These are phyloP conservation scores for Stachybotrys echinatus DNA, from an alignment of 2,329 filamentous ascomycete genomes.

Conservation along the genomic window DNA sequence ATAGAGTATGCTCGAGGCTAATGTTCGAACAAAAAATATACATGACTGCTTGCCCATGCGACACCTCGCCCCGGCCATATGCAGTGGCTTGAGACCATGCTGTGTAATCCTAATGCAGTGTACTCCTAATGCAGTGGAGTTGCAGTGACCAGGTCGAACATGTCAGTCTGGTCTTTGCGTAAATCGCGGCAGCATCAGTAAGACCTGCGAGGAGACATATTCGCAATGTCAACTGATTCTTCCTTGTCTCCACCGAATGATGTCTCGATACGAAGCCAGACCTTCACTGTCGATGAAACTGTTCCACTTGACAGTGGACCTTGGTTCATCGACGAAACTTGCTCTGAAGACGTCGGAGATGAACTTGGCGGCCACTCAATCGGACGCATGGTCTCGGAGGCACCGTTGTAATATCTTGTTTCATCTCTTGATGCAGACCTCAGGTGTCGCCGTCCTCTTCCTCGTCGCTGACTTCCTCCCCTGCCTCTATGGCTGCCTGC, in stretches of 20 bases:
- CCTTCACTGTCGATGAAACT: neutral
- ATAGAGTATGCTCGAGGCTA: no score
- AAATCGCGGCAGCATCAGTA: neutral
- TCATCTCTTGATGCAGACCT: no score
- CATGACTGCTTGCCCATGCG: no score
- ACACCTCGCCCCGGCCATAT: no score
- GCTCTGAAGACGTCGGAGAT: neutral
- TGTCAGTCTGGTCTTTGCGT: no score
- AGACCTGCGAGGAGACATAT: neutral
- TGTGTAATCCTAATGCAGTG: no score
- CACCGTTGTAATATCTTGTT: no score
- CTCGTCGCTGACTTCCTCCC: constrained; percentile 43
- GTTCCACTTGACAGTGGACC: neutral
- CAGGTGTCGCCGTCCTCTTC: constrained; percentile 17
- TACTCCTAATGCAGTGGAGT: no score
- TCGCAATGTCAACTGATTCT: neutral
- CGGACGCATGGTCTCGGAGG: no score
- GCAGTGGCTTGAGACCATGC: no score
- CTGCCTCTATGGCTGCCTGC: constrained; percentile 45
- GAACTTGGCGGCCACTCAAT: neutral
- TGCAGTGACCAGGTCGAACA: no score
- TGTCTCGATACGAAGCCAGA: neutral
- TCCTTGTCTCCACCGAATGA: neutral
- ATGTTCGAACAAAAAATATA: no score
- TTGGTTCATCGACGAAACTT: neutral